These are phyloP conservation scores for Nakazawaea molendinolei DNA, from an alignment of 805 yeast genomes.

Conservation along the genomic window DNA sequence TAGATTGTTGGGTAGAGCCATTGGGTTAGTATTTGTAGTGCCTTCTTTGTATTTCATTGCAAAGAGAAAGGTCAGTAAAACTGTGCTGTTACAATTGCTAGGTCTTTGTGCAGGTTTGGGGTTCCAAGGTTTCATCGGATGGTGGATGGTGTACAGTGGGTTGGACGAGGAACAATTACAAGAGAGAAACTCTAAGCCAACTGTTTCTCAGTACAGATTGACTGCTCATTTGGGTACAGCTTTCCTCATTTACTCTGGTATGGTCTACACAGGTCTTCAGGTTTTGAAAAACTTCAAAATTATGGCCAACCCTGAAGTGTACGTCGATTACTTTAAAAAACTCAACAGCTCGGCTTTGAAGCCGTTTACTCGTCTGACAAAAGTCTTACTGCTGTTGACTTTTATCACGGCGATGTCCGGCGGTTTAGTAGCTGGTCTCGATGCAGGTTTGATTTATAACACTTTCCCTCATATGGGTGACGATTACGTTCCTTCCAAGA, in stretches of 20 bases:
- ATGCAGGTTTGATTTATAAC: conserved; percentile 94
- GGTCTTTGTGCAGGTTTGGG: conserved; percentile 78
- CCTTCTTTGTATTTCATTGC: conserved; percentile 83
- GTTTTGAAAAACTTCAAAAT: conserved; percentile 70
- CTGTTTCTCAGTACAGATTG: conserved; percentile 91
- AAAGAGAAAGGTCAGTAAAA: conserved; percentile 56
- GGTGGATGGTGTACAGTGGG: conserved; percentile 99
- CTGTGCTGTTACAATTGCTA: conserved; percentile 59
- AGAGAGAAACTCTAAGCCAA: conserved; percentile 87
- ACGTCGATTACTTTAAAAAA: conserved; percentile 45
- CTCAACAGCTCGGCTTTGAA: conserved; percentile 56
- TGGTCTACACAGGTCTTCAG: conserved; percentile 85
- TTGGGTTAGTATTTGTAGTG: conserved; percentile 73
- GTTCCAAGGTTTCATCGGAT: conserved; percentile 91
- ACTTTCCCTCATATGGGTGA: conserved; percentile 98
- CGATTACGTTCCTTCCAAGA: conserved; percentile 61
- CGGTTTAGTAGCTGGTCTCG: conserved; percentile 96
- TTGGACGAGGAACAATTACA: conserved; percentile 71
- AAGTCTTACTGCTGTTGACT: conserved; percentile 58
- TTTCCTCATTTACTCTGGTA: conserved; percentile 77
- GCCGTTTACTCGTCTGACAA: conserved; percentile 48
- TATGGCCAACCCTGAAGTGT: conserved; percentile 55
- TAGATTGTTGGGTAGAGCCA: conserved; percentile 84
- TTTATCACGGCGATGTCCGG: conserved; percentile 95
- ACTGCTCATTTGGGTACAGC: conserved; percentile 95